Evolutionary conservation across 106 monocot species (phyloP), one percentile per base, ranked within the genome.

Genomic region (Apostasia shenzhenica): DNA sequence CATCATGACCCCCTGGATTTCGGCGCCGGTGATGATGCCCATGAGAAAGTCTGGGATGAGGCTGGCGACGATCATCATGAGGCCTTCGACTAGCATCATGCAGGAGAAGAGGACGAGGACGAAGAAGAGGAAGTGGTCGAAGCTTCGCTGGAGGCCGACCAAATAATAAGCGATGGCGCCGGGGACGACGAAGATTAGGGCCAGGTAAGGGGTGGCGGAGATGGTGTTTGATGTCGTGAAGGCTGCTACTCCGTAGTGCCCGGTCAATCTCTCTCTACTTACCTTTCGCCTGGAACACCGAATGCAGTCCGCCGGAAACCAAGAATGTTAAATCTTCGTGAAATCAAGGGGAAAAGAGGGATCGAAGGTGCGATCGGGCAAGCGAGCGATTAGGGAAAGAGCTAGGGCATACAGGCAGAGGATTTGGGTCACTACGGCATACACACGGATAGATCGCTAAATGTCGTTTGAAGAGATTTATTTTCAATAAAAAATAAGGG

Each of bases 51-150:
- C 81, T 0, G 92, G 88, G 54, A 92, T 83, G 44, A 88, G 46
- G 78, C 83, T 86, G 1, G 92, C 92, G 3, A 92, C 92, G 40
- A 92, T 88, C 92, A 92, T 92, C 92, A 92, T 92, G 37, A 92
- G 66, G 59, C 92, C 80, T 67, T 92, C 92, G 4, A 92, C 92
- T 1, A 92, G 62, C 60, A 88, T 60, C 88, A 92, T 83, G 72
- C 78, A 70, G 41, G 61, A 48, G 75, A 73, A 88, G 1, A 92
- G 76, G 10, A 88, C 76, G 1, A 83, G 66, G 2, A 71, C 59
- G 70, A 92, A 92, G 79, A 75, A 92, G 71, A 58, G 45, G 64
- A 85, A 88, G 74, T 92, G 92, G 12, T 81, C 76, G 4, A 70
- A 2, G n/a, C 58, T 5, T 8, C 63, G 69, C 59, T 88, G 85